Base-by-base conservation (phyloP, 2,329 filamentous ascomycete genomes). In the Clonostachys solani region DNA sequence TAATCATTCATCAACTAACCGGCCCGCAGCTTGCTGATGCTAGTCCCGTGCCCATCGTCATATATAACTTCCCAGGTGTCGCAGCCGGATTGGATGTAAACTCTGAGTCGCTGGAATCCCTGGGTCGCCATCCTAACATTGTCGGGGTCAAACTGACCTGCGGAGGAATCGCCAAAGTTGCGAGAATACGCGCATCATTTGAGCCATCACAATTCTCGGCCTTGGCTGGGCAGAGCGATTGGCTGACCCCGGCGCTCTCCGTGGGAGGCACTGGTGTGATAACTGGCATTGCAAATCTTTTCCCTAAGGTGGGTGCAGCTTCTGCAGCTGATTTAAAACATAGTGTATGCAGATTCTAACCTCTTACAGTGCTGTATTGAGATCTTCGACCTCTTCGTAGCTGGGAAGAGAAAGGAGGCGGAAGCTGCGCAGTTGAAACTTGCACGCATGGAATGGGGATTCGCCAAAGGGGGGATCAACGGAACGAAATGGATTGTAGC, bases 141-240 rank as follows among this genome's bases (percentile, higher is more conserved):
- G 79, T 86, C 44, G 85, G 83, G 29, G 80, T 83, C 45, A 89
- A 89, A 68, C 67, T 88, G 47, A 89, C 85, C 3, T 89, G 86
- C 58, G 86, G 84, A n/a, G 83, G 81, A 54, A 86, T 87, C 33
- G 86, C 83, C 49, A 89, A 89, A 65, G 76, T 89, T 44, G 80
- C 81, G 5, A 73, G 86, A 9, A 73, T 90, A 5, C 60, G 65
- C 8, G 71, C 69, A 15, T 60, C 69, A 50, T 66, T 86, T 49
- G 62, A 73, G 0, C 63, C 75, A 0, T 71, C 77, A 3, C 62
- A 73, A 12, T 91, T 91, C 58, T 78, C 40, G 3, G 78, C 83
- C 0, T 87, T 82, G 55, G 86, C 84, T 2, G 87, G 87, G 0
- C 86, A 90, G 68, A 83, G 80, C 6, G 87, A 91, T 57, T 91